Base-by-base conservation (phyloP, 2,329 filamentous ascomycete species). In the Fusarium sp. region DNA sequence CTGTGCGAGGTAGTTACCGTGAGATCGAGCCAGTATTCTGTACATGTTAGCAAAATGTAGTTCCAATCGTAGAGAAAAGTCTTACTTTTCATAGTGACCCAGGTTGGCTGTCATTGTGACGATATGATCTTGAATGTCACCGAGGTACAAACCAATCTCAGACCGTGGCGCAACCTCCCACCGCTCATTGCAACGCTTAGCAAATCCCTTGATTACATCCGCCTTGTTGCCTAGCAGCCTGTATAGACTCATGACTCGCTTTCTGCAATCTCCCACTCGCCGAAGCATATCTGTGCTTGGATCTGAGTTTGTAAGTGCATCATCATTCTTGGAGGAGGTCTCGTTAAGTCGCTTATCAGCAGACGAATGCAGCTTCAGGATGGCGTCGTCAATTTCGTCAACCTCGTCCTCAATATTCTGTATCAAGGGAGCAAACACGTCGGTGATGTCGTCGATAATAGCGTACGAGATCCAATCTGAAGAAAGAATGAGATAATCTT, bases 391-490 rank as follows among this genome's bases (percentile, higher is more conserved):
- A 73, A 99, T 98, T 66, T 97, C 93, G 79, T 99, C 96, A 16
- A 98, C 96, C 80, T 99, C 95, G 52, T 97, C 92, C 81, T 99
- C 96, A 57, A 99, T 97, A 29, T 89, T 90, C 76, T 97, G 93
- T 62, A 99, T 98, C 52, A 98, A 85, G 0, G 96, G 96, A 10
- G 92, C 93, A 78, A 98, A 99, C 5, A 94, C 95, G 80, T 99
- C 96, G 10, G 96, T 99, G 76, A 99, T 97, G 80, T 99, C 96
- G 82, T 99, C 96, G 72, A 98, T 98, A 73, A 98, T 93, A 52
- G 95, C 96, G 79, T 99, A 99, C 12, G 94, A 97, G 75, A 99
- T 98, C 96, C 96, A 99, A 80, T 99, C 96, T 0, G 95, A 94
- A 51, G 93, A 95, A 18, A 98, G 86, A 46, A 97, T 93, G 76